Evolutionary conservation across 768 basidiomycete genomes (phyloP).

Genomic region (Cystofilobasidium ferigula): DNA sequence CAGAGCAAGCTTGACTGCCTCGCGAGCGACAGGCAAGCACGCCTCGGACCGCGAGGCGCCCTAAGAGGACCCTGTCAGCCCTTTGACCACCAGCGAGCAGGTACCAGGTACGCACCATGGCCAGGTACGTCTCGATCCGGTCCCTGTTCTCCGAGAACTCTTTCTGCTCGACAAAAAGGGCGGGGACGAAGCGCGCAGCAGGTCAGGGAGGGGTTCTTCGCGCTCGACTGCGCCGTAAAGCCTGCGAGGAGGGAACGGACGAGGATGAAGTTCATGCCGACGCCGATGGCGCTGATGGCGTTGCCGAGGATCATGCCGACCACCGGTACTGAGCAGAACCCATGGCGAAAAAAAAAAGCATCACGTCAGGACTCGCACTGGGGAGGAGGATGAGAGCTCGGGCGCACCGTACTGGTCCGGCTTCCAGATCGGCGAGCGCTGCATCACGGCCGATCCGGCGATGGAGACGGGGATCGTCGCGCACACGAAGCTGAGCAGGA

Average conservation of each 20-base stretch:
- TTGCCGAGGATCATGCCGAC: slow-evolving; percentile 78
- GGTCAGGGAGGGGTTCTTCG: not conserved
- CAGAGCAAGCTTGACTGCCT: slow-evolving; percentile 61
- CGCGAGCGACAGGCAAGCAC: slow-evolving; percentile 62
- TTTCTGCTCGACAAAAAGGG: slow-evolving; percentile 5
- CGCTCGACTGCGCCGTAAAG: not conserved
- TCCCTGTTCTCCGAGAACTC: slow-evolving; percentile 60
- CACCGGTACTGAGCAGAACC: slow-evolving; percentile 51
- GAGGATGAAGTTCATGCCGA: slow-evolving; percentile 43
- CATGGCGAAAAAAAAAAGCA: not conserved
- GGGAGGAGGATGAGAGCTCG: not conserved
- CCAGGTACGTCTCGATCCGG: slow-evolving; percentile 73
- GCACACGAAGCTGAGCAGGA: slow-evolving; percentile 58
- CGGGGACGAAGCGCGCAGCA: not conserved
- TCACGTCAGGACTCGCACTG: not conserved
- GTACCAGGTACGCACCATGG: slow-evolving; percentile 48
- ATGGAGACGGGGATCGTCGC: slow-evolving; percentile 71
- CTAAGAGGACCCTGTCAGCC: not conserved
- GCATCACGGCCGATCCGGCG: slow-evolving; percentile 61
- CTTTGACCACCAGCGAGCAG: not conserved
- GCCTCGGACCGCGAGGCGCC: slow-evolving; percentile 67
- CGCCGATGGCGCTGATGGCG: slow-evolving; percentile 63
- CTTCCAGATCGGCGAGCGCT: slow-evolving; percentile 65
- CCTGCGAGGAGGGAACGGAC: slow-evolving; percentile 4
- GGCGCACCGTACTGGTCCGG: slow-evolving; percentile 64